phyloP scores from a whole-genome alignment of 2,329 filamentous ascomycete species.

The Periconia sp. region DNA sequence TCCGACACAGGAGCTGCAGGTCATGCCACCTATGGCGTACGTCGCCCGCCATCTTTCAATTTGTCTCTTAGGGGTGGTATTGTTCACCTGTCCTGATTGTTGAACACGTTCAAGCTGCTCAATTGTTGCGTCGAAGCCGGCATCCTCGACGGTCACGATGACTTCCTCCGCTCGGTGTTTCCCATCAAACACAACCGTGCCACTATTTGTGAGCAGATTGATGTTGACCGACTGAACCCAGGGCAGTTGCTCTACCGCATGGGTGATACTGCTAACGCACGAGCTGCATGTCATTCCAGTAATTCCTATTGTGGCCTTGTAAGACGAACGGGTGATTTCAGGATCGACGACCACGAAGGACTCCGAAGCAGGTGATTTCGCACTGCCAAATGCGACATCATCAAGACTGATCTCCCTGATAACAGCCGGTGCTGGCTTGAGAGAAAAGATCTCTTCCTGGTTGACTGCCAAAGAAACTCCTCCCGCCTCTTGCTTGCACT shows the following conservation, averaged over 20 bases:
- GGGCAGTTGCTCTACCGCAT: slow-evolving; percentile 54
- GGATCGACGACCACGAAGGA: slow-evolving; percentile 26
- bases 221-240: slow-evolving; percentile 57
- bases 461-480: slow-evolving; percentile 22
- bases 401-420: slow-evolving; percentile 20
- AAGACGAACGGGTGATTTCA: slow-evolving; percentile 7
- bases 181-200: slow-evolving; percentile 56
- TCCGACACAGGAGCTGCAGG: slow-evolving; percentile 62
- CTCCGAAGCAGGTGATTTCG: slow-evolving; percentile 18
- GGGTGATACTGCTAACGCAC: slow-evolving; percentile 59
- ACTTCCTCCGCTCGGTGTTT: slow-evolving; percentile 52
- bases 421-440: slow-evolving; percentile 22
- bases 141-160: slow-evolving; percentile 58
- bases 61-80: no score
- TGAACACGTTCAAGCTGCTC: slow-evolving; percentile 34
- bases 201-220: slow-evolving; percentile 59
- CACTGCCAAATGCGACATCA: slow-evolving; percentile 11
- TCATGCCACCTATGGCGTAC: slow-evolving; percentile 63
- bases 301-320: slow-evolving; percentile 55
- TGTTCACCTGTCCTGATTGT: no score
- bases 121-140: slow-evolving; percentile 50
- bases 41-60: slow-evolving; percentile 50
- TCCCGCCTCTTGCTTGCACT: slow-evolving; percentile 39
- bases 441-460: slow-evolving; percentile 9
- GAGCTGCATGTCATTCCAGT: slow-evolving; percentile 67